Base-by-base conservation (phyloP, 1,284 basidiomycete genomes). In the Ganoderma leucocontextum region DNA sequence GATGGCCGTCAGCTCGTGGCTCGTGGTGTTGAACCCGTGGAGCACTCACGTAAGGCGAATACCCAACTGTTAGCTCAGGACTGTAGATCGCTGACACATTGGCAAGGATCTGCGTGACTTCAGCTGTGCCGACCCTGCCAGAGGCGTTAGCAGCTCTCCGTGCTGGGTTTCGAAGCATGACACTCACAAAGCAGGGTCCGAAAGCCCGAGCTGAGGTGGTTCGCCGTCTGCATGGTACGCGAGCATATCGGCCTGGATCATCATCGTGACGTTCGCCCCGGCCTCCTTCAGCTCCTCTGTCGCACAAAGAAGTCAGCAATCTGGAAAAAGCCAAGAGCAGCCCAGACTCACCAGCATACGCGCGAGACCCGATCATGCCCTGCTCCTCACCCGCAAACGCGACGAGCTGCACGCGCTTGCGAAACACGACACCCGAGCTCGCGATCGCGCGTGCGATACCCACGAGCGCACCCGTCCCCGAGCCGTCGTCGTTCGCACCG, bases 211-310 rank as follows among this genome's bases (percentile, higher is more conserved):
- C 78, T 96, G 95, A 6, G 87, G 78, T 35, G 93, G 91, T 80
- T 96, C 95, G 52, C 84, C 86, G 12, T 85, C 87, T 39, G 83
- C 88, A 67, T 88, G 93, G 77, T 95, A 96, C 0, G 87, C 95
- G 58, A 94, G 84, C 95, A 96, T 96, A 75, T 97, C 95, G 0
- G 92, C 93, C 78, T 96, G 95, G 67, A 96, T 85, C 86, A 96
- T 93, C 49, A 96, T 79, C 2, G 91, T 89, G 58, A 96, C 82
- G 71, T 94, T 91, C 25, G 89, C 89, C 69, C 87, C 82, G 22
- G 80, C 79, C 52, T 80, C 80, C 65, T 86, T 83, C 75, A 93
- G 74, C 76, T 91, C 84, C n/a, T 22, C 58, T 60, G n/a, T 42
- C 22, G 38, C 22, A 7, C 22, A 25, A 25, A 38, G 36, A 39